phyloP scores from a whole-genome alignment of 139 green algal species.

The Ettlia oleoabundans region DNA sequence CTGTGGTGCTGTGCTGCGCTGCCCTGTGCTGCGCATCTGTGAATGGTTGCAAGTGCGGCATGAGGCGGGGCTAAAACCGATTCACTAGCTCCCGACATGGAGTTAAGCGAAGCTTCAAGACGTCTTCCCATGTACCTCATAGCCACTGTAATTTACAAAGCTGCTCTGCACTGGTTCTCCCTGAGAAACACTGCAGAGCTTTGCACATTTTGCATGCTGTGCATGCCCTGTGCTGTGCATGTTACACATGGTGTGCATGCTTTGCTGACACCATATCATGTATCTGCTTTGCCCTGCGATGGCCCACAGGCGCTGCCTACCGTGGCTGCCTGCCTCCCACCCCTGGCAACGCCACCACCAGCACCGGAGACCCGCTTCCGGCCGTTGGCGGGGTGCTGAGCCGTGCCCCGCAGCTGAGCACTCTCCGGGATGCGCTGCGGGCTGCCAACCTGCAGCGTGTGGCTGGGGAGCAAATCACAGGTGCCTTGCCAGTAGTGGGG shows the following conservation, averaged over 20 bases:
- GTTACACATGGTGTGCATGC: too few relatives aligned
- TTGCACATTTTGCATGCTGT: neutral
- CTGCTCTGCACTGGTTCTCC: too few relatives aligned
- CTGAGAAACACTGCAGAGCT: too few relatives aligned
- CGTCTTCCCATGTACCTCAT: too few relatives aligned
- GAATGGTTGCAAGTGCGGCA: too few relatives aligned
- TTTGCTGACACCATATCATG: too few relatives aligned
- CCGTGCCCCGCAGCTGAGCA: constrained; percentile 3
- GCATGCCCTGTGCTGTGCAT: neutral
- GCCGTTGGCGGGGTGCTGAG: neutral
- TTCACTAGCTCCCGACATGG: too few relatives aligned
- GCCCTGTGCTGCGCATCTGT: too few relatives aligned
- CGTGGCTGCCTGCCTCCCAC: neutral
- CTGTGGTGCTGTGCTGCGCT: neutral
- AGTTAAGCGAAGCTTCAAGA: too few relatives aligned
- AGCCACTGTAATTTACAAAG: too few relatives aligned
- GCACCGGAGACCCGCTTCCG: constrained; percentile 8
- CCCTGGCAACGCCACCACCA: neutral
- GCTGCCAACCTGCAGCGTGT: neutral
- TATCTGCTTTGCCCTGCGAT: too few relatives aligned
- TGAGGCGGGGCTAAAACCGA: too few relatives aligned
- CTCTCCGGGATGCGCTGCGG: neutral
- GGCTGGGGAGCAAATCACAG: neutral
- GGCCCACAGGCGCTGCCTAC: neutral
- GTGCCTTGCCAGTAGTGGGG: neutral